phyloP scores from a whole-genome alignment of 2,329 filamentous ascomycete species.

The Lasiodiplodia sp. region DNA sequence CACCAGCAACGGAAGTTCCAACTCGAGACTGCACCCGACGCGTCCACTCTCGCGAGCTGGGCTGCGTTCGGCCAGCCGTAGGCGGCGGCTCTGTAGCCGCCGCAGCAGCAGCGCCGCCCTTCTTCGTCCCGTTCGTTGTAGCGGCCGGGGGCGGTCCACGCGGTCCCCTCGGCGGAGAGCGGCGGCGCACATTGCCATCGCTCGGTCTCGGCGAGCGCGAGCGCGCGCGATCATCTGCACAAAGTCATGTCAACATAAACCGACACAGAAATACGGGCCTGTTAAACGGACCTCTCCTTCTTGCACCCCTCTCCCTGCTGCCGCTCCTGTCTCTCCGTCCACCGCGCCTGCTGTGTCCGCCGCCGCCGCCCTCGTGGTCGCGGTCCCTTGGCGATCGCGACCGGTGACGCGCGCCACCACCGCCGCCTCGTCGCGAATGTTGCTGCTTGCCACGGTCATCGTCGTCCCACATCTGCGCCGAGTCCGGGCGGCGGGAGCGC shows the following conservation, averaged over 20 bases:
- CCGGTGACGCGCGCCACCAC: slow-evolving; percentile 33
- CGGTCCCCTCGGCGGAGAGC: slow-evolving; percentile 24
- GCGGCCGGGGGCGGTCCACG: neutral
- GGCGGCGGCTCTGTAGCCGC: neutral
- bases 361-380: neutral
- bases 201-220: slow-evolving; percentile 8
- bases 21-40: slow-evolving; percentile 4
- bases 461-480: slow-evolving; percentile 32
- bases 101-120: neutral
- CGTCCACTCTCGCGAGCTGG: slow-evolving; percentile 21
- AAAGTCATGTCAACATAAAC: neutral
- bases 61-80: slow-evolving; percentile 16
- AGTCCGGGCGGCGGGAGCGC: slow-evolving; percentile 31
- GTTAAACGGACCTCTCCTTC: neutral
- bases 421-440: neutral
- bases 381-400: slow-evolving; percentile 37
- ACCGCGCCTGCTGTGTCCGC: slow-evolving; percentile 25
- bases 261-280: too few relatives aligned
- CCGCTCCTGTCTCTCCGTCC: slow-evolving; percentile 35
- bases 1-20: neutral
- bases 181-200: slow-evolving; percentile 6
- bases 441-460: slow-evolving; percentile 20
- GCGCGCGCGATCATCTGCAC: neutral
- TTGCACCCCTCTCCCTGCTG: slow-evolving; percentile 24
- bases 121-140: neutral